Conservation (phyloP, 139 green algal genomes). For the Volvox reticuliferus region DNA sequence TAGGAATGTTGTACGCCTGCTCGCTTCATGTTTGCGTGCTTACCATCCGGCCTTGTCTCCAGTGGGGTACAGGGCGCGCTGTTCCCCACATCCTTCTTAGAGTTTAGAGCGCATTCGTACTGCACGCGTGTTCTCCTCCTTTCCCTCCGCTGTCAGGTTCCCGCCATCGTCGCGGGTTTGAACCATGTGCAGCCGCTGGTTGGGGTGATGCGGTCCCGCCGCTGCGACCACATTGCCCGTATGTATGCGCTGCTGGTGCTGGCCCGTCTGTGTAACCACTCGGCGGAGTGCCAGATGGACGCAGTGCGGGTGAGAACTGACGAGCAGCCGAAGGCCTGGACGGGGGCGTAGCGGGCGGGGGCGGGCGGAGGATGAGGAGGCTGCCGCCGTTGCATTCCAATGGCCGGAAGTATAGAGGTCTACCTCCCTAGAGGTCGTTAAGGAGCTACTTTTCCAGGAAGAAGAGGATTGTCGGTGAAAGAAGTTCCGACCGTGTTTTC, state of each 20-base stretch:
- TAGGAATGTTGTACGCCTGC: too few relatives aligned
- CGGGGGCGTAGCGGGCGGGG: neutral
- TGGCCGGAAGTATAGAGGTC: neutral
- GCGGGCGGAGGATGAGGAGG: neutral
- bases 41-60: too few relatives aligned
- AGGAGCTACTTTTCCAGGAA: too few relatives aligned
- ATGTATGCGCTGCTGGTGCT: conserved; percentile 59
- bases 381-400: too few relatives aligned
- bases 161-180: neutral
- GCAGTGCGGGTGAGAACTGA: neutral
- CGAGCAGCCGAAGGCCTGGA: neutral
- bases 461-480: too few relatives aligned
- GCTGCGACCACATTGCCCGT: conserved; percentile 7
- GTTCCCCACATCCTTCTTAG: too few relatives aligned
- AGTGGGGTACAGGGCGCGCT: too few relatives aligned
- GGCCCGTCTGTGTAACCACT: conserved; percentile 49
- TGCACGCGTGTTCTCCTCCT: neutral
- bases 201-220: neutral
- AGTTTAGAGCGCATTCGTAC: too few relatives aligned
- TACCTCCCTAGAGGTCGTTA: too few relatives aligned
- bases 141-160: neutral
- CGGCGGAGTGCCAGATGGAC: conserved; percentile 47
- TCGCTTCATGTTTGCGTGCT: too few relatives aligned
- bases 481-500: too few relatives aligned
- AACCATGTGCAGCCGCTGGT: conserved; percentile 17